Evolutionary conservation across 371 early-diverging fungal genomes (phyloP).

Genomic region (Mucor plumbeus): DNA sequence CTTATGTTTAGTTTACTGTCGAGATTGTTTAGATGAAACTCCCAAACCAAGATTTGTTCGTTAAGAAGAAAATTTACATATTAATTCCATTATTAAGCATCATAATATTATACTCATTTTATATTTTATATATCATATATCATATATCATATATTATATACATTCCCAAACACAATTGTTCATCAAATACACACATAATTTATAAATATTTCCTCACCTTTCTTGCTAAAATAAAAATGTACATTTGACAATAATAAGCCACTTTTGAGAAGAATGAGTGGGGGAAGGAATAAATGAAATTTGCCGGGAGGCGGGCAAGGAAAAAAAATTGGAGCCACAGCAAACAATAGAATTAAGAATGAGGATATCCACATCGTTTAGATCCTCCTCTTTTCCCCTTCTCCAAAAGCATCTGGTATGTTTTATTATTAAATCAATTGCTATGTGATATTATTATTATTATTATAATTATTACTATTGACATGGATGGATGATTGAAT

Average conservation of each 20-base stretch:
- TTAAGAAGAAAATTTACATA: neutral
- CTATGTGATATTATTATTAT: neutral
- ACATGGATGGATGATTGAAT: constrained; percentile 11
- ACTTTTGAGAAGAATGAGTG: neutral
- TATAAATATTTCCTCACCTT: too few relatives aligned
- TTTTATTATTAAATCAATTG: constrained; percentile 4
- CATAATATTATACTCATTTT: neutral
- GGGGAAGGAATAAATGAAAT: too few relatives aligned
- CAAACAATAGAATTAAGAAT: constrained; percentile 2
- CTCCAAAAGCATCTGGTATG: constrained; percentile 38
- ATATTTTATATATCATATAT: neutral
- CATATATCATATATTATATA: neutral
- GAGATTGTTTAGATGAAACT: constrained; percentile 46
- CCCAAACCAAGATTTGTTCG: constrained; percentile 36
- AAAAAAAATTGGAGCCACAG: neutral
- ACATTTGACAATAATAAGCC: neutral
- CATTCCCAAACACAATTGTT: neutral
- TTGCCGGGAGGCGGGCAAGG: neutral
- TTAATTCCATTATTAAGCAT: too few relatives aligned
- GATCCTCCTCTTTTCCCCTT: constrained; percentile 45
- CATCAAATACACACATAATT: too few relatives aligned
- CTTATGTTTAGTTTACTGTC: constrained; percentile 46
- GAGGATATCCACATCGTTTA: constrained; percentile 12
- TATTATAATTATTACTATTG: neutral
- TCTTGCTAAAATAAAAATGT: too few relatives aligned